Conservation (phyloP, 23 red algal species). For the Cyanidiococcus yangmingshanensis region DNA sequence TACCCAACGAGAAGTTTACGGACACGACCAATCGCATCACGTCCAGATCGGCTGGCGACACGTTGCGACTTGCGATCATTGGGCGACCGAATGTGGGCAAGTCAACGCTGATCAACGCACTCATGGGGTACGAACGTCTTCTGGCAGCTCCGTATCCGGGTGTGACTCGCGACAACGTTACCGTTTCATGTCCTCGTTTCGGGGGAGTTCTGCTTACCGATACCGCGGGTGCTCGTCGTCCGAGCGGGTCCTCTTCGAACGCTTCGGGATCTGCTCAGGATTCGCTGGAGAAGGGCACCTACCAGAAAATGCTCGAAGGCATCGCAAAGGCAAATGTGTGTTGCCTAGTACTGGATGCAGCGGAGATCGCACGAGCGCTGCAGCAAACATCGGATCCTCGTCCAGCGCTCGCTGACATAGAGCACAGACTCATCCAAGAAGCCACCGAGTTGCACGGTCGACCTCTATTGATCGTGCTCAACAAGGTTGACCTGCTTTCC, state of each 20-base stretch:
- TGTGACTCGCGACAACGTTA: conserved; percentile 80
- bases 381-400: neutral
- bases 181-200: neutral
- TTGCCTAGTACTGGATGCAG: conserved; percentile 14
- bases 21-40: too few relatives aligned
- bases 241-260: neutral
- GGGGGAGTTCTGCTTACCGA: neutral
- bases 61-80: conserved; percentile 34
- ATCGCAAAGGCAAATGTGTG: conserved; percentile 6
- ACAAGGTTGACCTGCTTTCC: neutral
- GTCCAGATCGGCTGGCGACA: neutral
- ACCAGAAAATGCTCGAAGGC: neutral
- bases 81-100: conserved; percentile 98
- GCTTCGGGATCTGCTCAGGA: neutral
- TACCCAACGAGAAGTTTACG: too few relatives aligned
- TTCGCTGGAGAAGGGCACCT: neutral
- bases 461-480: neutral
- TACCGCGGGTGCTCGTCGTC: conserved; percentile 1
- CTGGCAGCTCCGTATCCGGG: conserved; percentile 64
- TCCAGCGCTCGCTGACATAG: neutral
- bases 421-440: conserved; percentile 1
- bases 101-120: conserved; percentile 59
- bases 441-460: neutral
- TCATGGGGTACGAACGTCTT: conserved; percentile 51
- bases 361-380: neutral